Conservation (phyloP, 352 stramenopile species). For the Pythium angustatum region DNA sequence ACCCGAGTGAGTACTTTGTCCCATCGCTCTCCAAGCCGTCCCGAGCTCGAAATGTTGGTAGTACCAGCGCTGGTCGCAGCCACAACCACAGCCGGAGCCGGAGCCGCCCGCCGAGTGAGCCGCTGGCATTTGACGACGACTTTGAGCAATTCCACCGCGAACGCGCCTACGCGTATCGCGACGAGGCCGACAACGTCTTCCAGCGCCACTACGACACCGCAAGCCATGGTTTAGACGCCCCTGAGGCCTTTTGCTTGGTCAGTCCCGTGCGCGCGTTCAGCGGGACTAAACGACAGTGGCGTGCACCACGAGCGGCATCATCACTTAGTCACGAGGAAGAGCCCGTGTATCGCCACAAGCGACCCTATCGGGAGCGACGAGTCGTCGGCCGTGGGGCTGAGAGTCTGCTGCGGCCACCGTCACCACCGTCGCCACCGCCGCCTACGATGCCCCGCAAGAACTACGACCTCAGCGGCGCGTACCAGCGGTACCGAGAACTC, state of each 20-base stretch:
- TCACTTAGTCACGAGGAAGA: not conserved
- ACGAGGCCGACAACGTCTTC: not conserved
- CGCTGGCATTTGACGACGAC: constrained; percentile 1
- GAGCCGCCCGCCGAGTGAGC: not conserved
- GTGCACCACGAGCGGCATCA: not conserved
- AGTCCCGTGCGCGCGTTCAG: not conserved
- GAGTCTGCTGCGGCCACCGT: no score
- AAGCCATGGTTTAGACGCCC: not conserved
- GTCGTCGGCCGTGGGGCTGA: no score
- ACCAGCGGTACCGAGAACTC: constrained; percentile 20
- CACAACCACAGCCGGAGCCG: not conserved
- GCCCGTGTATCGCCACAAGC: not conserved
- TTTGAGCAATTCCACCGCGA: not conserved
- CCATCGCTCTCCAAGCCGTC: no score
- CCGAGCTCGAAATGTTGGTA: no score
- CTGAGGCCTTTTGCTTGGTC: not conserved
- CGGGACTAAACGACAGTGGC: constrained; percentile 9
- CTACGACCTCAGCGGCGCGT: constrained; percentile 19
- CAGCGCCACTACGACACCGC: not conserved
- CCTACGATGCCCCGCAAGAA: constrained; percentile 9
- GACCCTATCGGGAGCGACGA: not conserved
- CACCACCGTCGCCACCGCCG: not conserved
- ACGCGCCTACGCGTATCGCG: not conserved
- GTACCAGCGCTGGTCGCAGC: no score
- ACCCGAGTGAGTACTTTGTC: constrained; percentile 19